Conservation (phyloP, 352 stramenopile species). For the Aphanomyces stellatus region DNA sequence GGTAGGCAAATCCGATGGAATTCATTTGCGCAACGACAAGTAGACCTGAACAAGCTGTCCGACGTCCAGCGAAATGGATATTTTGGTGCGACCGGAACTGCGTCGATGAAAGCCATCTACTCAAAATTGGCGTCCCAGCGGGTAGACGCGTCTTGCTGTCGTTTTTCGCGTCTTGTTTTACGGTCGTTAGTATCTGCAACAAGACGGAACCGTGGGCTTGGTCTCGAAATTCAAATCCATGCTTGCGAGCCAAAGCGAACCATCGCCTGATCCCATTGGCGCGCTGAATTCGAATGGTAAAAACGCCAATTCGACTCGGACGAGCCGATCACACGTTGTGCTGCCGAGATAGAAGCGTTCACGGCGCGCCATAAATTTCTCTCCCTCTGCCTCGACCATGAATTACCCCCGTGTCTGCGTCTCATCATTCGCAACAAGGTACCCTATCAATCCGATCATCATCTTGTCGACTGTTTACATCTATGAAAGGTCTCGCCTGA, state of each 20-base stretch:
- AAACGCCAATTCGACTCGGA: no score
- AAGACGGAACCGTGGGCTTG: neutral
- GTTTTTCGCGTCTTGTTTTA: neutral
- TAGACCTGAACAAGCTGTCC: neutral
- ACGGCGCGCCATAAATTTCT: constrained; percentile 70
- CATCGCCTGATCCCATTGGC: constrained; percentile 5
- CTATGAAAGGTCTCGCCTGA: constrained; percentile 54
- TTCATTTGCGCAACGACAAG: neutral
- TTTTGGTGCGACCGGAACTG: neutral
- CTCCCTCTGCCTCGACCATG: constrained; percentile 56
- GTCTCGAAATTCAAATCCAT: constrained; percentile 10
- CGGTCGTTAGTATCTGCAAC: constrained; percentile 8
- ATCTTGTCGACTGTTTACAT: neutral
- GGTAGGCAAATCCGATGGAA: no score
- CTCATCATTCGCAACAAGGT: constrained; percentile 54
- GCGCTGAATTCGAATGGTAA: neutral
- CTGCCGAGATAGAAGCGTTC: constrained; percentile 19
- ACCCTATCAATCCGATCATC: neutral
- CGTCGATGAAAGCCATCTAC: constrained; percentile 1
- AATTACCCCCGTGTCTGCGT: constrained; percentile 59
- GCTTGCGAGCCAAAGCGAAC: constrained; percentile 5
- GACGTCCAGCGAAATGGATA: neutral
- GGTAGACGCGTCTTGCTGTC: neutral
- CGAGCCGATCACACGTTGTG: no score
- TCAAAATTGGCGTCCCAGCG: constrained; percentile 15